Evolutionary conservation across 2,329 filamentous ascomycete genomes (phyloP), one percentile per base, ranked within the genome.

Genomic region (Phialophora macrospora): DNA sequence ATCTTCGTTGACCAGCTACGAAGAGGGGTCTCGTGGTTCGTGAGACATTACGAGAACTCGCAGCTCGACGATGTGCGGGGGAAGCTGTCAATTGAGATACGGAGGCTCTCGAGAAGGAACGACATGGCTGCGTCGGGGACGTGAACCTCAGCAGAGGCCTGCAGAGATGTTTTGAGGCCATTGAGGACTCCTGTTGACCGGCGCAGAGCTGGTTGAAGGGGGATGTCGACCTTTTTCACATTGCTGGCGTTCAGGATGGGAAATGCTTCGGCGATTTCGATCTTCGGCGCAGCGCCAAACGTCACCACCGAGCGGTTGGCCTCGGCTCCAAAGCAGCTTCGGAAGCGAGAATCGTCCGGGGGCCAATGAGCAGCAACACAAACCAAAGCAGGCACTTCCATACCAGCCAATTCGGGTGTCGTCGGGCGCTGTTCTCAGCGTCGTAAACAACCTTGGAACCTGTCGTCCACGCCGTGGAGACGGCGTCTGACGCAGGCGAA

Each of bases 71-170:
- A 32, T 57, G 60, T 64, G 59, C 52, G 60, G 64, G 63, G 60
- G 57, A 48, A 46, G 63, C 32, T 51, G 32, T 54, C 12, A 65
- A 34, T 20, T 62, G 48, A 8, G 68, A 65, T 14, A 46, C 48
- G 1, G 68, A 57, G 41, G 65, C 59, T 63, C 63, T 38, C 24
- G 66, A 59, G 61, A 75, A 72, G 28, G 76, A 70, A 54, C 75
- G 75, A 41, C 70, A 68, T 58, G 69, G 68, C 44, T 74, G 71
- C 12, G 73, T 72, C 56, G 74, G 76, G 55, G 77, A 65, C 67
- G 79, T 76, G 48, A 78, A 76, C 74, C 78, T 78, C 75, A 80
- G 60, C 58, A 80, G 75, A 75, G 78, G 78, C 71, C 78, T 66
- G 48, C 77, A 72, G 52, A 76, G 74, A 66, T 74, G 71, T 75